Percentiles rank a stretch among this genome's conserved stretches.
These are phyloP conservation scores for Pyricularia sp. DNA, from an alignment of 2,329 filamentous ascomycete genomes.

Conservation along the genomic window DNA sequence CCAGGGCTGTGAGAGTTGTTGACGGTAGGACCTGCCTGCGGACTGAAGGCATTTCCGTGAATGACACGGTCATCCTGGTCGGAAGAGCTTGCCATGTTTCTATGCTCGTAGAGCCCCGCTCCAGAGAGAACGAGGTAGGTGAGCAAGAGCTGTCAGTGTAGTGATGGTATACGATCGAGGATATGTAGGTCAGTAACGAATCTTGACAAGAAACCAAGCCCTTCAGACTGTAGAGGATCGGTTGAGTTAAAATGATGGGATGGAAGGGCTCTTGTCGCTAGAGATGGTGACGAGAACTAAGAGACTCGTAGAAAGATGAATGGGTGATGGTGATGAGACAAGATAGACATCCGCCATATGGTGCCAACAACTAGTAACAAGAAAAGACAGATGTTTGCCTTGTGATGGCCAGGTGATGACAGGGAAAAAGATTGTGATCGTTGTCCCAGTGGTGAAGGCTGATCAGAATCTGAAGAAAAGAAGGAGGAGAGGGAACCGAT, in stretches of 20 bases:
- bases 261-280: neutral
- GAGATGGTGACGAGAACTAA: neutral
- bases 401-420: neutral
- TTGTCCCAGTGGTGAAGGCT: neutral
- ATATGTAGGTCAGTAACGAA: neutral
- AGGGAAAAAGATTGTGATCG: neutral
- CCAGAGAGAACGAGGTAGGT: neutral
- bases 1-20: neutral
- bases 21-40: neutral
- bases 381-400: neutral
- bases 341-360: neutral
- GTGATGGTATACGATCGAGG: neutral
- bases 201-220: neutral
- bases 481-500: neutral
- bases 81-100: neutral
- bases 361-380: neutral
- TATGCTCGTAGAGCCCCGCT: neutral
- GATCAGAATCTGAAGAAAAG: neutral
- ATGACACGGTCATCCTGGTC: neutral
- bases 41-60: neutral
- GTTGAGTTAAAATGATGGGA: neutral
- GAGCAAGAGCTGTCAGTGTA: neutral
- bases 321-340: neutral
- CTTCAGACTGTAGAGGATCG: neutral
- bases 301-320: neutral